phyloP scores from a whole-genome alignment of 176 grass and related monocot species.

The Oryza brachyantha region DNA sequence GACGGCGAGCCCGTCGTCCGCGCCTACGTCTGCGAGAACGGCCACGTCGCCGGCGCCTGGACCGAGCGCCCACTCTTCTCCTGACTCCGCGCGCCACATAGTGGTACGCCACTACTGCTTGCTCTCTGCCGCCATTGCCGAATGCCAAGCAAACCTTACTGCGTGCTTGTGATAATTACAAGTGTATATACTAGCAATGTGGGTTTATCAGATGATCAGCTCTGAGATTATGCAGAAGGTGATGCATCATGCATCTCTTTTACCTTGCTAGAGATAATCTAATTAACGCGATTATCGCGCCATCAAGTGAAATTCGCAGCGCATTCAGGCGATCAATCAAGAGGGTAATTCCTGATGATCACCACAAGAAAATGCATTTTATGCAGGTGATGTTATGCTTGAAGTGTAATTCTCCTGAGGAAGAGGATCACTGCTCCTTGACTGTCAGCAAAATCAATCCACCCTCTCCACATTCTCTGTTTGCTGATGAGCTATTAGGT shows the following conservation, averaged over 20 bases:
- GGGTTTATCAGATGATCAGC: neutral
- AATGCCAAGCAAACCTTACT: neutral
- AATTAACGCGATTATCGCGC: neutral
- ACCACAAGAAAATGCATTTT: neutral
- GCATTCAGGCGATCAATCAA: neutral
- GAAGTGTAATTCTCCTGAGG: too few relatives aligned
- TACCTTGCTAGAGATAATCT: neutral
- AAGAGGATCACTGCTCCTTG: neutral
- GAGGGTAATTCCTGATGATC: neutral
- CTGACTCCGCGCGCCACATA: conserved; percentile 14
- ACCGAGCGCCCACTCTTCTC: conserved; percentile 84
- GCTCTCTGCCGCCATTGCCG: neutral
- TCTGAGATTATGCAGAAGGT: neutral
- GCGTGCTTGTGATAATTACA: neutral
- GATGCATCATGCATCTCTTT: neutral
- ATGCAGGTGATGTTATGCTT: neutral
- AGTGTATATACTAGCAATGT: neutral
- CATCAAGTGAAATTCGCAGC: neutral
- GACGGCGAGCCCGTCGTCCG: conserved; percentile 92
- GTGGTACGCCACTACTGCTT: too few relatives aligned
- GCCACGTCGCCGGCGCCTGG: conserved; percentile 91
- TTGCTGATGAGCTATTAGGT: neutral
- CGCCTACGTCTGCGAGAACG: conserved; percentile 93
- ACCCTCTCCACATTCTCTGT: too few relatives aligned
- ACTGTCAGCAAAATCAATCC: too few relatives aligned